Percentiles rank a stretch among this genome's conserved stretches.
phyloP scores from a whole-genome alignment of 2,329 filamentous ascomycete genomes.

The Plenodomus lindquistii region DNA sequence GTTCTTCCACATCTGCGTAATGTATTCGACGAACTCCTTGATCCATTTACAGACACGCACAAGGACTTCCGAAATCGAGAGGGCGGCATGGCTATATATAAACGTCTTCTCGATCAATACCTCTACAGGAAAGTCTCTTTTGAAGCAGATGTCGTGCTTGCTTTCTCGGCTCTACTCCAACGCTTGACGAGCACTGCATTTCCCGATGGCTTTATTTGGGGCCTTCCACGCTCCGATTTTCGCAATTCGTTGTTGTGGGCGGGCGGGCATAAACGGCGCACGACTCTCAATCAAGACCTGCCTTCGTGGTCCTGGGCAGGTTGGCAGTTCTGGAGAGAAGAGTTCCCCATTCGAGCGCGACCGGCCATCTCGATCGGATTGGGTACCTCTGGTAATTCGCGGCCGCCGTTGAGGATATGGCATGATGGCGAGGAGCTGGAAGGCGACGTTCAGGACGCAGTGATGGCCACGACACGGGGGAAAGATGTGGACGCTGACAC shows the following conservation, averaged over 20 bases:
- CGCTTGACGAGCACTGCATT: not conserved
- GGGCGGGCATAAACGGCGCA: not conserved
- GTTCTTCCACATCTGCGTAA: not conserved
- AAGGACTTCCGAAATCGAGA: not conserved
- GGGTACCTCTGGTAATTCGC: not conserved
- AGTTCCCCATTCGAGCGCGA: not conserved
- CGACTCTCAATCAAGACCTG: not conserved
- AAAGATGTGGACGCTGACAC: not conserved
- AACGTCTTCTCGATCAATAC: not conserved
- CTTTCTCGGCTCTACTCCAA: not conserved
- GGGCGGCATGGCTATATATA: not conserved
- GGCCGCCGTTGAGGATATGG: not conserved
- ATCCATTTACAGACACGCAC: not conserved
- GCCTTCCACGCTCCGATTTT: not conserved
- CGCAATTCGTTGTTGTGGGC: not conserved
- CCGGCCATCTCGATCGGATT: not conserved
- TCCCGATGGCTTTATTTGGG: not conserved
- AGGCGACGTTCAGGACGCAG: not conserved
- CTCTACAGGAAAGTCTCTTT: not conserved
- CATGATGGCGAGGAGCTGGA: not conserved
- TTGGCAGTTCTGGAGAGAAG: not conserved
- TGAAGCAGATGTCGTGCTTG: not conserved
- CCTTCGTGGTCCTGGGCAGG: not conserved
- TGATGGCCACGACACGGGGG: too few species aligned
- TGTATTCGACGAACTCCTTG: not conserved